phyloP scores from a whole-genome alignment of 805 yeast species.

The Candida krabiensis region DNA sequence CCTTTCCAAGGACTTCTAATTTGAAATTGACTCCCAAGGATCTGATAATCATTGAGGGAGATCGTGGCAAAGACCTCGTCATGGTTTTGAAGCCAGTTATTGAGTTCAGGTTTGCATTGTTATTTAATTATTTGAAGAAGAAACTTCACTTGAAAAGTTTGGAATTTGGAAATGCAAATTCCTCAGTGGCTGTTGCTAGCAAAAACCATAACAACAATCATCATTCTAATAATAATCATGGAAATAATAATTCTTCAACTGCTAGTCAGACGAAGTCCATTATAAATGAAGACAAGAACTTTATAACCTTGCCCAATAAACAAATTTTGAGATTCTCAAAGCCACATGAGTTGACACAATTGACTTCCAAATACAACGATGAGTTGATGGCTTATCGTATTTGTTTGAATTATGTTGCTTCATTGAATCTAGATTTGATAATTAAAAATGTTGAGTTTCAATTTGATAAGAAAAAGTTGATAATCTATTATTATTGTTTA shows the following conservation, averaged over 20 bases:
- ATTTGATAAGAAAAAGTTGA: slow-evolving; percentile 75
- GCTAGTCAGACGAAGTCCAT: slow-evolving; percentile 26
- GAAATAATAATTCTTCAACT: slow-evolving; percentile 17
- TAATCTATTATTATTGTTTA: slow-evolving; percentile 64
- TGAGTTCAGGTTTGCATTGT: slow-evolving; percentile 61
- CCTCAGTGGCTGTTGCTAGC: slow-evolving; percentile 9
- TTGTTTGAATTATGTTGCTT: slow-evolving; percentile 47
- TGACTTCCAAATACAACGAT: slow-evolving; percentile 64
- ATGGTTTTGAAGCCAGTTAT: slow-evolving; percentile 68
- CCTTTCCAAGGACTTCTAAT: slow-evolving; percentile 66
- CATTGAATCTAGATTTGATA: slow-evolving; percentile 48
- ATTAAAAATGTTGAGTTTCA: slow-evolving; percentile 78
- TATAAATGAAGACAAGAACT: slow-evolving; percentile 57
- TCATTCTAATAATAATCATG: slow-evolving; percentile 16
- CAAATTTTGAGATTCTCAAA: slow-evolving; percentile 77
- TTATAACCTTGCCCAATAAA: slow-evolving; percentile 72
- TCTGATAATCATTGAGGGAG: slow-evolving; percentile 79
- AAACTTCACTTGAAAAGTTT: slow-evolving; percentile 62
- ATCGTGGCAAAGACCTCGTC: slow-evolving; percentile 78
- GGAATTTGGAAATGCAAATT: slow-evolving; percentile 34
- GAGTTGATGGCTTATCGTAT: slow-evolving; percentile 71
- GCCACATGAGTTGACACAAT: slow-evolving; percentile 62
- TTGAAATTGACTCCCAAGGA: slow-evolving; percentile 58
- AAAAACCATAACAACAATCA: slow-evolving; percentile 25
- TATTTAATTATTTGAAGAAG: slow-evolving; percentile 73